These are phyloP conservation scores for Microcos paniculata DNA, from an alignment of 345 rosid species.

Conservation along the genomic window DNA sequence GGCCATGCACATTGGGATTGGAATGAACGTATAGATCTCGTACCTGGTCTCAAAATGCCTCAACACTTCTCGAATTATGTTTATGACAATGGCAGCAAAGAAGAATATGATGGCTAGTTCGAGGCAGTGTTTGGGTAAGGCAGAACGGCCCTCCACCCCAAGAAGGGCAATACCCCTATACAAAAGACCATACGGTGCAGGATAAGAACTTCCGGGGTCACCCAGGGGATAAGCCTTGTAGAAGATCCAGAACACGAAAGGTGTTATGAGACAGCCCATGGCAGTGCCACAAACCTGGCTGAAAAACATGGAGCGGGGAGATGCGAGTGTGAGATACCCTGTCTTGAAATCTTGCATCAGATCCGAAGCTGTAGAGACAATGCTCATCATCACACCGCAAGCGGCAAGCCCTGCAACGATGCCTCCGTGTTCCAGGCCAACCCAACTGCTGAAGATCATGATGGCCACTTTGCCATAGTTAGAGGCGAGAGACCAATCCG, in stretches of 20 bases:
- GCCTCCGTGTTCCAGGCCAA: conserved; percentile 62
- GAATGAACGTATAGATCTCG: conserved; percentile 51
- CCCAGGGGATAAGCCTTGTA: conserved; percentile 74
- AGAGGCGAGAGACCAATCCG: conserved; percentile 89
- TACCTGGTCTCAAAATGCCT: conserved; percentile 33
- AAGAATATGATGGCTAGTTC: conserved; percentile 53
- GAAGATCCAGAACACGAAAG: conserved; percentile 84
- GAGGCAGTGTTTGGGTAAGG: conserved; percentile 78
- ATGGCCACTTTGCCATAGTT: conserved; percentile 85
- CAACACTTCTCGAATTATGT: conserved; percentile 36
- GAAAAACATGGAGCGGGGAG: conserved; percentile 85
- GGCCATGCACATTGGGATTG: conserved; percentile 95
- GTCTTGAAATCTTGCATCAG: conserved; percentile 94
- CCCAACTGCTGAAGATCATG: conserved; percentile 79
- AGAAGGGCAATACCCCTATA: conserved; percentile 81
- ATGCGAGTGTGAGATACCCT: conserved; percentile 83
- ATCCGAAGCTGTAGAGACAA: conserved; percentile 91
- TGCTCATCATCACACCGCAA: conserved; percentile 95
- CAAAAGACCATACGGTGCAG: conserved; percentile 70
- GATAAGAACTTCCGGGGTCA: conserved; percentile 56
- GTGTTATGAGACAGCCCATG: conserved; percentile 63
- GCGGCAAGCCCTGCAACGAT: conserved; percentile 76
- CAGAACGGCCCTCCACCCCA: conserved; percentile 60
- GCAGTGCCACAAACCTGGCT: conserved; percentile 81
- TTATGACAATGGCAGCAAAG: conserved; percentile 40